Evolutionary conservation across 306 rosid species (phyloP), one percentile per base, ranked within the genome.

Genomic region (Lathyrus sativus): DNA sequence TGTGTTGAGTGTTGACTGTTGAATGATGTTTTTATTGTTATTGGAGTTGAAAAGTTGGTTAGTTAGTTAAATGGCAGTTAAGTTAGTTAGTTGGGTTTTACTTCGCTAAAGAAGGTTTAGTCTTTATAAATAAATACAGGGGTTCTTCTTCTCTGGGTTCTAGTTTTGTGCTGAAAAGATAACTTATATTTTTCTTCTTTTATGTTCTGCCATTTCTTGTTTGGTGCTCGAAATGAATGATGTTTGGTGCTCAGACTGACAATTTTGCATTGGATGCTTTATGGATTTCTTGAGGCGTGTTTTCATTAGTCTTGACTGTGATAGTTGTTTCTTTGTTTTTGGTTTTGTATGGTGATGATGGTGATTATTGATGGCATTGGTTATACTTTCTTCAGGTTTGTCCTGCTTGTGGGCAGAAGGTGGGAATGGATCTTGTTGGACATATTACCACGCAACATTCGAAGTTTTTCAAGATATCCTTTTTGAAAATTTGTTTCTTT

Each of bases 401-500:
- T 75, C 96, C 96, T 4, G 83, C 90, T 57, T 92, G 96, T 53
- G 81, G 80, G 0, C 82, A 80, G 71, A 86, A 74, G 78, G 95
- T 86, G 61, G 96, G 96, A 68, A 42, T 78, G 79, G 90, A 86
- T 82, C 76, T 92, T 17, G 95, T 88, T 48, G 84, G 84, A 58
- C 98, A 92, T 73, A 49, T 87, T 68, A 89, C 95, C 29, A 81
- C 78, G 2, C 98, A 89, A 14, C 98, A 92, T 70, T 91, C 88
- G 72, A 87, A 81, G 51, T 81, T 92, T 35, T 78, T 92, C 39
- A 92, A 87, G 79, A 92, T 92, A 89, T 89, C 98, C 96, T 91
- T 77, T 24, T 75, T 46, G 62, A 77, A 11, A 49, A n/a, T 64
- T 49, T 60, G n/a, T 74, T 49, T 59, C 33, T 53, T 63, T 26